Base-by-base conservation (phyloP, 441 rosid species). In the Jatropha multifida region DNA sequence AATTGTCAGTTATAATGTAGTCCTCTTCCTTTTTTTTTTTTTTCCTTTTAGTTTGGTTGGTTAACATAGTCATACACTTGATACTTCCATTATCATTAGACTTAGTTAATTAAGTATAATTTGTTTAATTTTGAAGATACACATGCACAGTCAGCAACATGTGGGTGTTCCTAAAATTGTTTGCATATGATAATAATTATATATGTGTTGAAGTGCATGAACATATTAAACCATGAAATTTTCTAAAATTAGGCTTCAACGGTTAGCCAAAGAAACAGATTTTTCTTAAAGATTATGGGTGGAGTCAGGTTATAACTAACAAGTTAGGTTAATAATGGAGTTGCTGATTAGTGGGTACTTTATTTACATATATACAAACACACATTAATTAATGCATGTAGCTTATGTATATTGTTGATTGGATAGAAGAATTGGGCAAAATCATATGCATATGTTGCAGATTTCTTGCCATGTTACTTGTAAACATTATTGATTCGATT, bases 321-420 rank as follows among this genome's bases (percentile, higher is more conserved):
- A 40, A 56, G 10, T 78, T 63, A 13, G 18, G 67, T 79, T 71
- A 65, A 79, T 70, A 48, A 79, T 70, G 56, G 65, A 70, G 66
- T 13, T 55, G 60, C 20, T 55, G 75, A 66, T 48, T 63, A 74
- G 60, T 71, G 48, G 64, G 70, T n/a, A 74, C 7, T 55, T 13
- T 71, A 32, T 32, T 32, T 32, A 32, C 0, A 32, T 32, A 32
- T 32, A 32, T 32, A 32, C 32, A 32, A 32, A 32, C 32, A 32
- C 32, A 32, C 32, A 32, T 32, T 32, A 32, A 20, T 13, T 52
- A 3, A 20, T 48, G 14, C 3, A 48, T 10, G 7, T 17, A 7
- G 49, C 41, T 13, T 37, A 27, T 61, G 17, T 64, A 40, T 64
- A 20, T 40, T 64, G 68, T 38, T 40, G 49, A 41, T 37, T 65